These are phyloP conservation scores for Trametes cubensis DNA, from an alignment of 768 basidiomycete genomes.

Conservation along the genomic window DNA sequence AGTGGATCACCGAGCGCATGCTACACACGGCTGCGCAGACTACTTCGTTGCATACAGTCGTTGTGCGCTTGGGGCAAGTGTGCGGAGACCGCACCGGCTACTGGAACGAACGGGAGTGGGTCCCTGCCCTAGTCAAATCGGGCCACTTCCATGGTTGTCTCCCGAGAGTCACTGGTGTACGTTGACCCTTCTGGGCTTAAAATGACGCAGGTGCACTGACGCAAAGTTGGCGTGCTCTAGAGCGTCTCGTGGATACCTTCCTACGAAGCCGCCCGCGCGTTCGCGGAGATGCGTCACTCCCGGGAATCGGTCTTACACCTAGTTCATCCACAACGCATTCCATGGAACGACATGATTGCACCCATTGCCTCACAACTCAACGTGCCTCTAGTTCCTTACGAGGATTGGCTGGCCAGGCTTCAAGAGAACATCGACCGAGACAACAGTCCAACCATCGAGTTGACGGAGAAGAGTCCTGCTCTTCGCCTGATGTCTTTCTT, in stretches of 20 bases:
- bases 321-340: conserved; percentile 41
- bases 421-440: neutral
- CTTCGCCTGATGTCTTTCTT: neutral
- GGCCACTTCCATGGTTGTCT: conserved; percentile 30
- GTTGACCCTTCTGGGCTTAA: neutral
- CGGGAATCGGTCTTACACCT: conserved; percentile 36
- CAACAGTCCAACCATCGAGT: neutral
- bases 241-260: conserved; percentile 42
- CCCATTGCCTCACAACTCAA: conserved; percentile 20
- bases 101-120: conserved; percentile 51
- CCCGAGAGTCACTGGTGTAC: conserved; percentile 40
- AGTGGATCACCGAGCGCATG: conserved; percentile 47
- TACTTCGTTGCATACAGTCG: conserved; percentile 40
- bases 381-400: conserved; percentile 30
- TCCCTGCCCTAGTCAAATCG: conserved; percentile 44
- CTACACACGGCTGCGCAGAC: conserved; percentile 34
- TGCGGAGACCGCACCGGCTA: conserved; percentile 44
- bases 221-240: conserved; percentile 26
- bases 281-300: conserved; percentile 33
- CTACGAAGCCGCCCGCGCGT: conserved; percentile 39
- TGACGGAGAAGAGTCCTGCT: neutral
- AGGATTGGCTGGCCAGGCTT: conserved; percentile 27
- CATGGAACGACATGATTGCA: conserved; percentile 31
- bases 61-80: conserved; percentile 50
- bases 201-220: neutral